These are phyloP conservation scores for Phytophthora citrophthora DNA, from an alignment of 352 stramenopile genomes.

Conservation along the genomic window DNA sequence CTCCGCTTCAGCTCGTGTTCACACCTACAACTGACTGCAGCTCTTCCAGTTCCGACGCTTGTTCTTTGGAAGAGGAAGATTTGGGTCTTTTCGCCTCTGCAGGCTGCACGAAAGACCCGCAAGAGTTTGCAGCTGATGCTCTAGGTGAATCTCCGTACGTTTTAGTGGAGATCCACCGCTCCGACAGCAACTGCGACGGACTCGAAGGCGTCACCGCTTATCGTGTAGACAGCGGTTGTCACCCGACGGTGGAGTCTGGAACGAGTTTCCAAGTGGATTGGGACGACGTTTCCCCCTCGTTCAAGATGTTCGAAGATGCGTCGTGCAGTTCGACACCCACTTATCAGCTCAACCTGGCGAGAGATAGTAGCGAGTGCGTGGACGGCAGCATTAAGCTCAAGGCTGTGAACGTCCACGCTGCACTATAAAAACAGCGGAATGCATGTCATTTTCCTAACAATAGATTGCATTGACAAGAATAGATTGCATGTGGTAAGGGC, in stretches of 20 bases:
- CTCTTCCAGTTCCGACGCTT: neutral
- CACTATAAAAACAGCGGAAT: neutral
- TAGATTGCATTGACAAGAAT: neutral
- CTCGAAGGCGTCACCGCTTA: slow-evolving; percentile 30
- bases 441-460: neutral
- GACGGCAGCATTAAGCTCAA: slow-evolving; percentile 27
- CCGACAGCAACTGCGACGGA: slow-evolving; percentile 17
- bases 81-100: slow-evolving; percentile 25
- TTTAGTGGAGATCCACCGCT: slow-evolving; percentile 19
- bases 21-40: slow-evolving; percentile 20
- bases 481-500: neutral
- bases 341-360: slow-evolving; percentile 15
- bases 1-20: slow-evolving; percentile 29
- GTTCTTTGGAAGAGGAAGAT: slow-evolving; percentile 20
- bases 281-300: slow-evolving; percentile 4
- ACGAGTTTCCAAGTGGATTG: slow-evolving; percentile 30
- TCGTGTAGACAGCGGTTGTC: slow-evolving; percentile 28
- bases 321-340: slow-evolving; percentile 12
- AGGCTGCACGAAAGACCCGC: slow-evolving; percentile 23
- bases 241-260: slow-evolving; percentile 23
- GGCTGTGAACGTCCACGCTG: slow-evolving; percentile 1
- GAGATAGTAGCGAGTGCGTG: slow-evolving; percentile 19
- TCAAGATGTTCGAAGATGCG: slow-evolving; percentile 28
- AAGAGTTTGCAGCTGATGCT: slow-evolving; percentile 1
- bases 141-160: slow-evolving; percentile 22